phyloP scores from a whole-genome alignment of 2,329 filamentous ascomycete genomes.

The Diplodia intermedia region DNA sequence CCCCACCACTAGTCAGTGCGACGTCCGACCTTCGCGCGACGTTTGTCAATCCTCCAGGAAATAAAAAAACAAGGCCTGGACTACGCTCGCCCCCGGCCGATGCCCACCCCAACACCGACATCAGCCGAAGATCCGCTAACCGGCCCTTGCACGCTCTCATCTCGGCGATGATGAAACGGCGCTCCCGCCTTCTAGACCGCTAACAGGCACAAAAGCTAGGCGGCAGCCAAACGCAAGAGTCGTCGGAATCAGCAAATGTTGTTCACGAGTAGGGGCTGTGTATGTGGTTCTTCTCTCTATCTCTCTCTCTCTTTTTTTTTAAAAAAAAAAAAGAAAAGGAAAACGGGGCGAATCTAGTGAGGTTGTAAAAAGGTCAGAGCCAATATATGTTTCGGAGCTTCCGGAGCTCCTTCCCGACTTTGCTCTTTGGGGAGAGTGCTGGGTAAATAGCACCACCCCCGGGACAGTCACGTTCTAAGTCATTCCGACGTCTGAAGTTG shows the following conservation, averaged over 20 bases:
- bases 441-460: neutral
- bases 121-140: neutral
- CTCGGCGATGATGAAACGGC: neutral
- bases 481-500: constrained; percentile 1
- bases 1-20: neutral
- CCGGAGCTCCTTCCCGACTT: neutral
- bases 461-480: neutral
- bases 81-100: neutral
- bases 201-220: neutral
- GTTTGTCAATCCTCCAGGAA: neutral
- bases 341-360: neutral
- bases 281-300: neutral
- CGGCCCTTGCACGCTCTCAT: neutral
- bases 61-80: neutral
- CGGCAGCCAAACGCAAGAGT: neutral
- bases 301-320: neutral
- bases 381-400: neutral
- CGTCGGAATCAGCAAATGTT: neutral
- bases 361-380: neutral
- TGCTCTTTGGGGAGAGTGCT: neutral
- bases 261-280: neutral
- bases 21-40: neutral
- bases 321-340: neutral
- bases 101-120: neutral
- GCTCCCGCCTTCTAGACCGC: neutral